Conservation (phyloP, 768 basidiomycete species). For the Infundibulicybe gibba region DNA sequence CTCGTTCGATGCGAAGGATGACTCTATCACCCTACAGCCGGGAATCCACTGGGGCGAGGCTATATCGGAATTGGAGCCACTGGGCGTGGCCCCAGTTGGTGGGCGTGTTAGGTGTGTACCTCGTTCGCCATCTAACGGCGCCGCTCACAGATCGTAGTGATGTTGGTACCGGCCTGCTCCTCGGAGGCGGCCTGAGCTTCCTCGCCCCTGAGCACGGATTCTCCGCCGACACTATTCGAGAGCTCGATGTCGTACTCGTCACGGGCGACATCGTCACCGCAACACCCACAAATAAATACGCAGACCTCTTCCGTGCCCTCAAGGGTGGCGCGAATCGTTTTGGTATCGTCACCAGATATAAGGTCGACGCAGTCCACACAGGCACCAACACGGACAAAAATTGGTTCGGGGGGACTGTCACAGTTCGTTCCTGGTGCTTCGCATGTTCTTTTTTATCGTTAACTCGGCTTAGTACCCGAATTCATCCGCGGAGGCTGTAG, state of each 20-base stretch:
- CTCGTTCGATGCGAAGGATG: constrained; percentile 28
- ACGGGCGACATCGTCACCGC: constrained; percentile 37
- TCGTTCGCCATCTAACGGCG: not conserved
- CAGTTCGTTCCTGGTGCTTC: constrained; percentile 13
- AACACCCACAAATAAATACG: constrained; percentile 32
- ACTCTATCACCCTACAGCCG: constrained; percentile 36
- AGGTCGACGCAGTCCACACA: constrained; percentile 33
- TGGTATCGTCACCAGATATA: constrained; percentile 41
- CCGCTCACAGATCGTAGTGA: constrained; percentile 16
- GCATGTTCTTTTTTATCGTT: not conserved
- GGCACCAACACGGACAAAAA: constrained; percentile 31
- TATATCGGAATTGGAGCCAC: constrained; percentile 25
- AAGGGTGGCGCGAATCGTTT: constrained; percentile 44
- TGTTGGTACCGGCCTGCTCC: constrained; percentile 39
- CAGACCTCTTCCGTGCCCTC: constrained; percentile 40
- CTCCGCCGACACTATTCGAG: constrained; percentile 31
- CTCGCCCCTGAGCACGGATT: constrained; percentile 36
- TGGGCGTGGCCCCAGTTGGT: constrained; percentile 40
- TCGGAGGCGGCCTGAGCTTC: constrained; percentile 40
- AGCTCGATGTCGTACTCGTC: constrained; percentile 39
- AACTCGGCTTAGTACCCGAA: constrained; percentile 24
- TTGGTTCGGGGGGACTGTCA: constrained; percentile 34
- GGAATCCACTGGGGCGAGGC: constrained; percentile 39
- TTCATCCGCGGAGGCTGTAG: constrained; percentile 31
- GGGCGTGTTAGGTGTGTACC: constrained; percentile 27